A percentile compares a stretch with the other conserved stretches of the same genome.
Evolutionary conservation across 2,329 filamentous ascomycete species (phyloP).

Genomic region (Bimuria novae-zelandiae): DNA sequence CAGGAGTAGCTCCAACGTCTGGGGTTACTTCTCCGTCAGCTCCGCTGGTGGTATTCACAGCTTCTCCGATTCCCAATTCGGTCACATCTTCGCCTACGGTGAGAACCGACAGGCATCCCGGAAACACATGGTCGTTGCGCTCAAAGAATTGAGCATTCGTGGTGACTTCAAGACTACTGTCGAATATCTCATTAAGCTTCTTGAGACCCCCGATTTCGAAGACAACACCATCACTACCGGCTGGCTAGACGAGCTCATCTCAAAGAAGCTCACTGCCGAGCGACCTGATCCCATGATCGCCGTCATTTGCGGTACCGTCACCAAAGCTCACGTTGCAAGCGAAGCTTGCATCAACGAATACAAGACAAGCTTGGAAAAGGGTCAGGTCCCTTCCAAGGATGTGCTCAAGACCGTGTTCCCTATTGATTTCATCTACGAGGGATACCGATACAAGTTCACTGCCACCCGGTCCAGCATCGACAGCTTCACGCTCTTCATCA

Average conservation of each 20-base stretch:
- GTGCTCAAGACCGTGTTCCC: constrained; percentile 97
- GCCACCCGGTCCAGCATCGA: constrained; percentile 89
- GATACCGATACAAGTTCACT: constrained; percentile 95
- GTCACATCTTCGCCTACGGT: constrained; percentile 98
- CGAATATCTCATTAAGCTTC: constrained; percentile 97
- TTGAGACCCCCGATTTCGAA: constrained; percentile 97
- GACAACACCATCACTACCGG: constrained; percentile 99
- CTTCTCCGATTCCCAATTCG: constrained; percentile 98
- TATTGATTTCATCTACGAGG: constrained; percentile 98
- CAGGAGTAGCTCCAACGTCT: constrained; percentile 96
- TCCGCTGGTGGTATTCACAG: constrained; percentile 97
- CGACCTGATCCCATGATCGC: constrained; percentile 91
- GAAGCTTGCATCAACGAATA: constrained; percentile 89
- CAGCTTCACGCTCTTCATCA: constrained; percentile 98
- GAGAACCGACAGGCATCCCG: constrained; percentile 95
- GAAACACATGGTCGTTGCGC: constrained; percentile 98
- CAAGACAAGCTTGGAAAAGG: constrained; percentile 87
- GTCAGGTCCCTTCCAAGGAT: constrained; percentile 95
- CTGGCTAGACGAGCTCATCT: constrained; percentile 98
- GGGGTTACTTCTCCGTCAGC: constrained; percentile 99
- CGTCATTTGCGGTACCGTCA: constrained; percentile 93
- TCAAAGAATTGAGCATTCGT: constrained; percentile 99
- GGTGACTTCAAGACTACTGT: constrained; percentile 99
- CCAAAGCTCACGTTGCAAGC: constrained; percentile 93
- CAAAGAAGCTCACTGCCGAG: constrained; percentile 95